Evolutionary conservation across 768 basidiomycete species (phyloP).

Genomic region (Cystofilobasidium macerans): DNA sequence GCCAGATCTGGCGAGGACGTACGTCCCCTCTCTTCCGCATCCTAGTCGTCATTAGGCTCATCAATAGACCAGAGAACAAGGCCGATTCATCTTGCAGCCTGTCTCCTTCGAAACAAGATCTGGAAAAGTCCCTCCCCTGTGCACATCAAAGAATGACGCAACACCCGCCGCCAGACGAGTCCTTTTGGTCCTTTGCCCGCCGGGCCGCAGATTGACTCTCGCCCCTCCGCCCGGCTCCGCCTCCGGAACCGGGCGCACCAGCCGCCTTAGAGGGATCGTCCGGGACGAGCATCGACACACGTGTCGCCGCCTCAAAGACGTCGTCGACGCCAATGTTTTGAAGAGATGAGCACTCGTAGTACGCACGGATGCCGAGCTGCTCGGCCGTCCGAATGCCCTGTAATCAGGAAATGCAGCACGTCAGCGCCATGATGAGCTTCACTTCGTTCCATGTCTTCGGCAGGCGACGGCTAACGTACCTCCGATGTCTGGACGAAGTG

Average conservation of each 20-base stretch:
- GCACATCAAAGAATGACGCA: conserved; percentile 24
- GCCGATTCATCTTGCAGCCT: too few species aligned
- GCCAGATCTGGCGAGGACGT: too few species aligned
- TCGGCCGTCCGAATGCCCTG: conserved; percentile 15
- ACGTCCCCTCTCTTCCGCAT: too few species aligned
- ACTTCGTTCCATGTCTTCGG: too few species aligned
- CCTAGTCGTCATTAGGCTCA: too few species aligned
- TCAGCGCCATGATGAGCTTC: neutral
- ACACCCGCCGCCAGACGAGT: conserved; percentile 8
- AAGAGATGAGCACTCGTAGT: conserved; percentile 74
- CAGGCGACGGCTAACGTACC: conserved; percentile 33
- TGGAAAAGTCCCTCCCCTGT: too few species aligned
- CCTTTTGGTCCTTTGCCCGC: conserved; percentile 11
- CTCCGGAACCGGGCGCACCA: neutral
- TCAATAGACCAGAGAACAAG: too few species aligned
- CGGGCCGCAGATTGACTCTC: neutral
- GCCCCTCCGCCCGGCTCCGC: neutral
- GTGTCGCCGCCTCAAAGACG: conserved; percentile 91
- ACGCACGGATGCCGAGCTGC: conserved; percentile 19
- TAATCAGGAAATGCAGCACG: neutral
- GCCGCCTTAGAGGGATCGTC: conserved; percentile 43
- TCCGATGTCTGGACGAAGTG: conserved; percentile 38
- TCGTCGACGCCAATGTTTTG: conserved; percentile 66
- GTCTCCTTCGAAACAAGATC: too few species aligned
- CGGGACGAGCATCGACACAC: conserved; percentile 91